phyloP scores from a whole-genome alignment of 345 rosid genomes.

The Noccaea bulbosa region DNA sequence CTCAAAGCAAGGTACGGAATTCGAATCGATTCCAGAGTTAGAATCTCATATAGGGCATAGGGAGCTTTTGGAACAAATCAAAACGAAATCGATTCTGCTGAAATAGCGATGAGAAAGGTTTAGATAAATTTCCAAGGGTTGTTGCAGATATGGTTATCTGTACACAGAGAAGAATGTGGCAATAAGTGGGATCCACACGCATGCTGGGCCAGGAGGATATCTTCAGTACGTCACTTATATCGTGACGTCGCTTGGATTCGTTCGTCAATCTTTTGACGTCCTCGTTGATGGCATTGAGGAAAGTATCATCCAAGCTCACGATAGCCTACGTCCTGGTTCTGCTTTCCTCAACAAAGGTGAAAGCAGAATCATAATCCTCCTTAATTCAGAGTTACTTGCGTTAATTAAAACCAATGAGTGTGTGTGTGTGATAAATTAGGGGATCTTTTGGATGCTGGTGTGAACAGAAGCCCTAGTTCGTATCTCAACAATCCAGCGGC shows the following conservation, averaged over 20 bases:
- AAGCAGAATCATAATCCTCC: not conserved
- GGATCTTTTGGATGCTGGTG: conserved; percentile 86
- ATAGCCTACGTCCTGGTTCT: conserved; percentile 84
- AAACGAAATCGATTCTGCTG: not conserved
- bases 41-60: too few relatives aligned
- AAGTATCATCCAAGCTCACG: conserved; percentile 84
- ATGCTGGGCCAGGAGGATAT: conserved; percentile 99
- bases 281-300: conserved; percentile 94
- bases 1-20: conserved; percentile 35
- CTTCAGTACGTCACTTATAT: conserved; percentile 85
- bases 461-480: conserved; percentile 94
- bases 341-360: conserved; percentile 78
- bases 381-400: too few relatives aligned
- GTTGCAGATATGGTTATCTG: conserved; percentile 80
- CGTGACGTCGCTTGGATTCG: conserved; percentile 95
- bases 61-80: too few relatives aligned
- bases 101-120: too few relatives aligned
- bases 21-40: too few relatives aligned
- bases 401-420: not conserved
- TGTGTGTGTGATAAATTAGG: conserved; percentile 52
- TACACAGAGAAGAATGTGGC: conserved; percentile 93
- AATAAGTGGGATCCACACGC: conserved; percentile 96
- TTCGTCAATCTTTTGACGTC: conserved; percentile 89
- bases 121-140: not conserved
- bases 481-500: conserved; percentile 86